Conservation (phyloP, 2,329 filamentous ascomycete species). For the Aspergillus fijiensis region DNA sequence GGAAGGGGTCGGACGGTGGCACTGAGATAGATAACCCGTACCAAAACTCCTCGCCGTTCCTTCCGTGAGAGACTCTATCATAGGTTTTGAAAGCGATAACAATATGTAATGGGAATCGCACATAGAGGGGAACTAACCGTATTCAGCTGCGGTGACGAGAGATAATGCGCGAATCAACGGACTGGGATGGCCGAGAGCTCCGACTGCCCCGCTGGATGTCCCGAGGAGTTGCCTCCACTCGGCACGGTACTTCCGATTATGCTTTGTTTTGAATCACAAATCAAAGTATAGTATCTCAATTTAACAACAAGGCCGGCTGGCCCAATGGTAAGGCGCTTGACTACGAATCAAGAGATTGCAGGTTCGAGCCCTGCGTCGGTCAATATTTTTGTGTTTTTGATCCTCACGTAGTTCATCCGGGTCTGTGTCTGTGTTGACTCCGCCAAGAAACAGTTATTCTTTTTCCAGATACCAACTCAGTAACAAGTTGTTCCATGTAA, state of each 20-base stretch:
- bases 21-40: slow-evolving; percentile 1
- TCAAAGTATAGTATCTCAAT: rapidly evolving
- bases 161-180: not conserved
- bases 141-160: not conserved
- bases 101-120: not conserved
- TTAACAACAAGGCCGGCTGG: slow-evolving; percentile 27
- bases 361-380: slow-evolving; percentile 46
- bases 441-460: not conserved
- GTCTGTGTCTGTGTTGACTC: not conserved
- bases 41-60: not conserved
- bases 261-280: too few relatives aligned
- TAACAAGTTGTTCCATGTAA: not conserved
- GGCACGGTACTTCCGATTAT: slow-evolving; percentile 25
- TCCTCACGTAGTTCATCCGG: not conserved
- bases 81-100: not conserved
- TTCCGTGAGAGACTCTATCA: not conserved
- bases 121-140: not conserved
- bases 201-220: slow-evolving; percentile 9
- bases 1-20: slow-evolving; percentile 4
- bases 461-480: not conserved
- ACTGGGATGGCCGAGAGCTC: slow-evolving; percentile 1
- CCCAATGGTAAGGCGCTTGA: slow-evolving; percentile 26
- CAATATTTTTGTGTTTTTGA: slow-evolving; percentile 25
- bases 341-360: slow-evolving; percentile 49
- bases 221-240: slow-evolving; percentile 14